These are phyloP conservation scores for Arxiozyma bovina DNA, from an alignment of 1,139 yeast genomes.

Conservation along the genomic window DNA sequence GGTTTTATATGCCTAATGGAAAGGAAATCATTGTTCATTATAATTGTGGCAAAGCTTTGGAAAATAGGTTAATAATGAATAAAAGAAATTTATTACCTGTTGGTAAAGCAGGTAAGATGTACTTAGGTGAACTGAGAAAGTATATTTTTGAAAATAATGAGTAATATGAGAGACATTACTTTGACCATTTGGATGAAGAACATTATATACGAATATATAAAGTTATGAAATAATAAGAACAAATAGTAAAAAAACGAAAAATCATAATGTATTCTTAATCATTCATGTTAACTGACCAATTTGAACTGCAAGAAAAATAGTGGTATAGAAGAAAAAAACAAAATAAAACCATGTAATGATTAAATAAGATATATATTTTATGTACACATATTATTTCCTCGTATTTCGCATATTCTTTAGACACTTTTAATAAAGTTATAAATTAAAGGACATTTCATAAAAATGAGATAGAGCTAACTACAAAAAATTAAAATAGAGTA, in stretches of 20 bases:
- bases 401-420: neutral
- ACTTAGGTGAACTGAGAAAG: neutral
- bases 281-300: too few species aligned
- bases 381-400: neutral
- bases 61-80: conserved; percentile 9
- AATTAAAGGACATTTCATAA: too few species aligned
- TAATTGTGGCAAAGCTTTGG: conserved; percentile 20
- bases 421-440: neutral
- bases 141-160: neutral
- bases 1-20: conserved; percentile 14
- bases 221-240: neutral
- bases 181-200: neutral
- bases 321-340: too few species aligned
- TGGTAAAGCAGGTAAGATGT: neutral
- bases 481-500: too few species aligned
- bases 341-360: neutral
- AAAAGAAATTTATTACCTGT: neutral
- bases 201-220: neutral
- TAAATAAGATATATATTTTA: neutral
- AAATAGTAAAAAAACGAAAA: too few species aligned
- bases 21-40: conserved; percentile 19
- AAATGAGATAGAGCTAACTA: too few species aligned
- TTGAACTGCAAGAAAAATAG: neutral
- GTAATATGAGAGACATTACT: neutral
- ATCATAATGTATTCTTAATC: neutral